Percentiles rank a stretch among this genome's conserved stretches.
These are phyloP conservation scores for Gymnopilus junonius DNA, from an alignment of 768 basidiomycete species.

Conservation along the genomic window DNA sequence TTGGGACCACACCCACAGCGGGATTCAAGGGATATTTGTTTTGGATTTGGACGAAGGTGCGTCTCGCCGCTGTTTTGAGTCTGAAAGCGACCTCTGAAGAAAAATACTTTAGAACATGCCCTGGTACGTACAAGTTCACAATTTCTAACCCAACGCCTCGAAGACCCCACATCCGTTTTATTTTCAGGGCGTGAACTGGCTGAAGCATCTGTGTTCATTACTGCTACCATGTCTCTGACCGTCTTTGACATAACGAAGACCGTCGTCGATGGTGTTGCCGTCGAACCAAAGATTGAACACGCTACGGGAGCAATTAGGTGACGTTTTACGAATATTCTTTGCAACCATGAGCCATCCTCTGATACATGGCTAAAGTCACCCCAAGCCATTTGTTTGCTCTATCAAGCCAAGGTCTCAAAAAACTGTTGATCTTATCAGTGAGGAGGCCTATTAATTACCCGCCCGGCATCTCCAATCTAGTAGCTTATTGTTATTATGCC, in stretches of 20 bases:
- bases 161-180: neutral
- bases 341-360: too few species aligned
- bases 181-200: neutral
- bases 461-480: too few species aligned
- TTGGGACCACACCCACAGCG: neutral
- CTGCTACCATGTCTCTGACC: neutral
- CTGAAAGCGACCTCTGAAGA: neutral
- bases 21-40: neutral
- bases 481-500: neutral
- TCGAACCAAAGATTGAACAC: neutral
- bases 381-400: neutral
- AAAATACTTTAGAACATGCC: neutral
- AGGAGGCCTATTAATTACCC: neutral
- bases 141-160: too few species aligned
- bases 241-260: neutral
- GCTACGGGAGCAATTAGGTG: neutral
- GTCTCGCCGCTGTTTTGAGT: neutral
- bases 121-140: too few species aligned
- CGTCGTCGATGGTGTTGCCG: neutral
- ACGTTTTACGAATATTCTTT: neutral
- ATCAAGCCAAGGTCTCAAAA: neutral
- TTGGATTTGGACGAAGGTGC: neutral
- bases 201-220: neutral
- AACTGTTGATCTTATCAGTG: neutral
- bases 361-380: neutral